These are phyloP conservation scores for Pleurotus giganteus DNA, from an alignment of 768 basidiomycete genomes.

Conservation along the genomic window DNA sequence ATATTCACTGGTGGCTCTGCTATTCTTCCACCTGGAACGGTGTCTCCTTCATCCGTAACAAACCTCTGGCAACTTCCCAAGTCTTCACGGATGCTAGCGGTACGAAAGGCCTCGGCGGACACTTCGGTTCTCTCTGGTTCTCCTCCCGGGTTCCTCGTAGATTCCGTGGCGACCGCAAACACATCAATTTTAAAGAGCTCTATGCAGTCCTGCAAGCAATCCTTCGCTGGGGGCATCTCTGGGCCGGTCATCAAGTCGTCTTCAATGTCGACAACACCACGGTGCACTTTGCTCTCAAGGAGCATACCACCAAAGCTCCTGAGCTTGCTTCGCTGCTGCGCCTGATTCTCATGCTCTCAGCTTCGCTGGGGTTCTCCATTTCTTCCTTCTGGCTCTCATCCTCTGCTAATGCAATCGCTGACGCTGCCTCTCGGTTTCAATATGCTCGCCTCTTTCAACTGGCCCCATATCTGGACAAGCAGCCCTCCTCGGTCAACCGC, in stretches of 20 bases:
- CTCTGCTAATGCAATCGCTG: slow-evolving; percentile 19
- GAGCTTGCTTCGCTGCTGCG: slow-evolving; percentile 14
- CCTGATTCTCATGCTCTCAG: slow-evolving; percentile 16
- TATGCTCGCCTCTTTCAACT: slow-evolving; percentile 23
- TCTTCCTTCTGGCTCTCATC: slow-evolving; percentile 21
- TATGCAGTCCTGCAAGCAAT: slow-evolving; percentile 28
- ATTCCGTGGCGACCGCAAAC: slow-evolving; percentile 13
- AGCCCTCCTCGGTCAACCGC: slow-evolving; percentile 16
- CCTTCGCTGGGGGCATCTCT: slow-evolving; percentile 25
- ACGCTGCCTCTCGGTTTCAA: slow-evolving; percentile 26
- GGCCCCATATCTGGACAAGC: slow-evolving; percentile 17
- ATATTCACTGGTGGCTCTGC: slow-evolving; percentile 31
- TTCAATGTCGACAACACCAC: slow-evolving; percentile 31
- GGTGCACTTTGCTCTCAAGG: no score
- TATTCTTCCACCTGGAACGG: slow-evolving; percentile 28
- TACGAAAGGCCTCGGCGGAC: slow-evolving; percentile 26
- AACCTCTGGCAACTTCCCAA: slow-evolving; percentile 9
- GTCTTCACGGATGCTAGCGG: slow-evolving; percentile 33
- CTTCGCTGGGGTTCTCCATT: slow-evolving; percentile 19
- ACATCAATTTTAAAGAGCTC: slow-evolving; percentile 34
- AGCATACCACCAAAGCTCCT: slow-evolving; percentile 15
- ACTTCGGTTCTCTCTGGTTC: slow-evolving; percentile 23
- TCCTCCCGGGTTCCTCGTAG: slow-evolving; percentile 20
- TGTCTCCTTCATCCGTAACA: slow-evolving; percentile 15
- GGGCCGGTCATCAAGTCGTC: slow-evolving; percentile 21